These are phyloP conservation scores for Colletotrichum karsti DNA, from an alignment of 2,329 filamentous ascomycete genomes.

Conservation along the genomic window DNA sequence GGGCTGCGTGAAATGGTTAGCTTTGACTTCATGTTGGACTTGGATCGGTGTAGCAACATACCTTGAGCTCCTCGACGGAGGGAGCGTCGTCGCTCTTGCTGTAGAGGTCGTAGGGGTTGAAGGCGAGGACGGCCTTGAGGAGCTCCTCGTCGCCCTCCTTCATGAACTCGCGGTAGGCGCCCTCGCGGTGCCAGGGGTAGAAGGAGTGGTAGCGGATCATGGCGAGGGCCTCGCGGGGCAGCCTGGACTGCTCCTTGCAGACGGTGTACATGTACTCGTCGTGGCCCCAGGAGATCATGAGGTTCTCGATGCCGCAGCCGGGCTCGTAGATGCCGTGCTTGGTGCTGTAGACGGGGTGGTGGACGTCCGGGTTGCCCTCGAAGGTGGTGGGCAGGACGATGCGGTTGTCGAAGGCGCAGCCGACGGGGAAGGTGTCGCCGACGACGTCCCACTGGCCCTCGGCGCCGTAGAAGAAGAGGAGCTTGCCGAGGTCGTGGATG, in stretches of 20 bases:
- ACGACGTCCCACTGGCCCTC: constrained; percentile 94
- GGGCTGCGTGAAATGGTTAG: constrained; percentile 33
- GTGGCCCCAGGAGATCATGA: constrained; percentile 92
- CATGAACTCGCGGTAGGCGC: constrained; percentile 86
- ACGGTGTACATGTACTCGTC: constrained; percentile 91
- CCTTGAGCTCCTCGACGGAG: constrained; percentile 77
- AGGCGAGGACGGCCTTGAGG: constrained; percentile 82
- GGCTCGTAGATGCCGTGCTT: constrained; percentile 82
- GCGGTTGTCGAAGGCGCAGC: constrained; percentile 76
- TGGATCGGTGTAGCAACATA: neutral
- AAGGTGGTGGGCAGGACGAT: constrained; percentile 89
- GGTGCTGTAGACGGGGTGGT: constrained; percentile 77
- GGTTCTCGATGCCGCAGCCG: constrained; percentile 83
- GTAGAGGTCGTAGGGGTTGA: constrained; percentile 93
- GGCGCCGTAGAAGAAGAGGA: constrained; percentile 84
- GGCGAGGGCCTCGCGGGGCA: constrained; percentile 84
- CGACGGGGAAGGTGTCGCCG: constrained; percentile 84
- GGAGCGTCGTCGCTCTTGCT: constrained; percentile 89
- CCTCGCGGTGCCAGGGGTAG: constrained; percentile 89
- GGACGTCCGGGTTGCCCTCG: constrained; percentile 76
- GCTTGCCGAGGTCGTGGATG: constrained; percentile 83
- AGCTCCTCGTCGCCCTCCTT: constrained; percentile 81
- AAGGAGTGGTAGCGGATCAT: constrained; percentile 96
- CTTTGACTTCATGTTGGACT: neutral
- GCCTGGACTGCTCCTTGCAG: constrained; percentile 80